phyloP scores from a whole-genome alignment of 495 filamentous ascomycete species.

The Chaetomidium leptoderma region DNA sequence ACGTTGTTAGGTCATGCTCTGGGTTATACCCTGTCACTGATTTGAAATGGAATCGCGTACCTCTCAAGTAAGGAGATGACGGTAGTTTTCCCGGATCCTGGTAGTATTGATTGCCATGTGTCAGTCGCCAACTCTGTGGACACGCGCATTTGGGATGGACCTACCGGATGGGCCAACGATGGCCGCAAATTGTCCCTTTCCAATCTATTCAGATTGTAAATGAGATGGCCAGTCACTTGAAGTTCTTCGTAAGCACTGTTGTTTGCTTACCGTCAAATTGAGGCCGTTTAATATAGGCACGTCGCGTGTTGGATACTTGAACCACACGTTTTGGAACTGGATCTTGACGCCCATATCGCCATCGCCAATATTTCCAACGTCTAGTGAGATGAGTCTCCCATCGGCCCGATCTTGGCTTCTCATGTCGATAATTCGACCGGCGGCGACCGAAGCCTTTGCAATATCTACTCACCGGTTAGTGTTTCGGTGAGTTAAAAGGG shows the following conservation, averaged over 20 bases:
- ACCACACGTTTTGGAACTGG: conserved; percentile 54
- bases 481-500: not conserved
- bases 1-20: conserved; percentile 7
- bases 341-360: conserved; percentile 49
- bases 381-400: conserved; percentile 27
- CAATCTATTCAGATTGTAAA: conserved; percentile 39
- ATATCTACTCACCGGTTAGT: conserved; percentile 39
- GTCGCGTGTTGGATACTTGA: conserved; percentile 55
- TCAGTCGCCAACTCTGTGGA: conserved; percentile 10
- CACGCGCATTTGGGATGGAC: not conserved
- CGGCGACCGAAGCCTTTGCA: conserved; percentile 55
- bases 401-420: conserved; percentile 28
- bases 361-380: conserved; percentile 32
- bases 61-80: conserved; percentile 61
- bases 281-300: conserved; percentile 48
- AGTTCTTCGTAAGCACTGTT: not conserved
- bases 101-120: too few species aligned
- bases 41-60: conserved; percentile 15
- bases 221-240: conserved; percentile 8
- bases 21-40: not conserved
- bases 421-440: conserved; percentile 52
- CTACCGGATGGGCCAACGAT: conserved; percentile 55
- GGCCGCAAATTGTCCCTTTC: conserved; percentile 62
- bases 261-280: conserved; percentile 42
- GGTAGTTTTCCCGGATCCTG: conserved; percentile 71